Base-by-base conservation (phyloP, 2,329 filamentous ascomycete genomes). In the Tolypocladium tropicale region DNA sequence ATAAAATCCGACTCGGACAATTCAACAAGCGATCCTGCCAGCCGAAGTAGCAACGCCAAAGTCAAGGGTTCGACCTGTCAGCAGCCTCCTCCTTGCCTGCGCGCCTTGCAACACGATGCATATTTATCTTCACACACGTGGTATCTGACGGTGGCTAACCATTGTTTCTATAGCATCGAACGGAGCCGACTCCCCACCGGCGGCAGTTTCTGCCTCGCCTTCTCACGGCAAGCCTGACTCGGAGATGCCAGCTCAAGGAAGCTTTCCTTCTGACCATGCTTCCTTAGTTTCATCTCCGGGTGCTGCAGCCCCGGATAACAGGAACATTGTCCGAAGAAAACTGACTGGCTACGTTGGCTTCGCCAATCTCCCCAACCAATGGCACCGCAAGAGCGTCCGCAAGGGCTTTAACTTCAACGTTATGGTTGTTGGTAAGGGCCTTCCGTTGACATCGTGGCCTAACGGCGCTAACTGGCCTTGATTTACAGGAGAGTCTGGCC, bases 371-470 rank as follows among this genome's bases (percentile, higher is more conserved):
- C 94, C 94, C 62, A 99, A 99, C 79, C 94, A 99, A 78, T 99
- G 94, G 94, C 94, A 99, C 81, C 93, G 94, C 76, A 99, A 99
- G 88, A 96, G 92, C 84, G 94, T 99, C 69, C 90, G 94, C 72
- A 99, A 99, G 78, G 94, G 94, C 60, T 99, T 99, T 84, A 99
- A 97, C 84, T 99, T 99, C 83, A 99, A 99, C 73, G 94, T 99
- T 65, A 99, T 99, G 94, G 94, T 99, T 76, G 94, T 99, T 76
- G 94, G 94, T 97, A 81, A 70, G 92, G 86, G 33, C 43, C n/a
- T 3, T 9, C 43, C 16, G 12, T 6, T 30, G 7, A 16, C n/a
- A 5, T 14, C 3, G 28, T 30, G 16, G 36, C 14, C 21, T 7
- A 21, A 11, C 41, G 18, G 18, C 12, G 12, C 21, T 54, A 55